Evolutionary conservation across 352 stramenopile species (phyloP).

Genomic region (Phytophthora nicotianae): DNA sequence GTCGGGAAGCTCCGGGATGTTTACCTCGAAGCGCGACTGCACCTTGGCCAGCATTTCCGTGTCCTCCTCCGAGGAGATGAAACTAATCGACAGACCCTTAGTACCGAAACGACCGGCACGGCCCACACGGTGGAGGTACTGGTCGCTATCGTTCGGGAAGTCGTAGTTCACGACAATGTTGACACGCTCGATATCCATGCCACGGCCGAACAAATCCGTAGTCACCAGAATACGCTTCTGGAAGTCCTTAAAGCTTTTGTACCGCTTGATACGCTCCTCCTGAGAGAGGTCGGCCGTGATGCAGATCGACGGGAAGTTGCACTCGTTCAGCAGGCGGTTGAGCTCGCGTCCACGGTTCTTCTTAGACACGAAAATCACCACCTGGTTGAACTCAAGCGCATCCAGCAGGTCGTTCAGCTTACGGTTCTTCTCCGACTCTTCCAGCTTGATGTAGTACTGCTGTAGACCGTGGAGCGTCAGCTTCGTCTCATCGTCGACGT

Average conservation of each 20-base stretch:
- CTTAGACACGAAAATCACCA: slow-evolving; percentile 99
- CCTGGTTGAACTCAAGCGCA: slow-evolving; percentile 99
- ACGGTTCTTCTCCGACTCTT: slow-evolving; percentile 99
- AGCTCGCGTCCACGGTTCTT: slow-evolving; percentile 97
- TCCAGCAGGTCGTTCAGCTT: slow-evolving; percentile 99
- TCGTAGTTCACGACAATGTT: slow-evolving; percentile 99
- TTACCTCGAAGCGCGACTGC: slow-evolving; percentile 99
- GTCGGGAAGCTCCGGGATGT: slow-evolving; percentile 99
- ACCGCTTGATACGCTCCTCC: slow-evolving; percentile 97
- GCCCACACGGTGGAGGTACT: slow-evolving; percentile 99
- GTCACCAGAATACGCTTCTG: slow-evolving; percentile 99
- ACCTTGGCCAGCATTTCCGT: slow-evolving; percentile 98
- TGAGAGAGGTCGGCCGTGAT: slow-evolving; percentile 98
- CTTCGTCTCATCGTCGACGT: slow-evolving; percentile 99
- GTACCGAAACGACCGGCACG: slow-evolving; percentile 99
- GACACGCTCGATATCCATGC: slow-evolving; percentile 99
- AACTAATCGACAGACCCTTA: slow-evolving; percentile 99
- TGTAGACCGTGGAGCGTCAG: slow-evolving; percentile 99
- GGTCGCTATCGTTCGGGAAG: slow-evolving; percentile 97
- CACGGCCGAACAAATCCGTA: slow-evolving; percentile 99
- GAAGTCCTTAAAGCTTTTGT: slow-evolving; percentile 99
- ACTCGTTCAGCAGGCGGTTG: slow-evolving; percentile 98
- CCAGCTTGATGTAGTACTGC: slow-evolving; percentile 99
- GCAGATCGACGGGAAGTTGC: slow-evolving; percentile 99
- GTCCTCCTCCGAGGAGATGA: slow-evolving; percentile 98